Conservation (phyloP, 495 filamentous ascomycete genomes). For the Tuber calosporum region DNA sequence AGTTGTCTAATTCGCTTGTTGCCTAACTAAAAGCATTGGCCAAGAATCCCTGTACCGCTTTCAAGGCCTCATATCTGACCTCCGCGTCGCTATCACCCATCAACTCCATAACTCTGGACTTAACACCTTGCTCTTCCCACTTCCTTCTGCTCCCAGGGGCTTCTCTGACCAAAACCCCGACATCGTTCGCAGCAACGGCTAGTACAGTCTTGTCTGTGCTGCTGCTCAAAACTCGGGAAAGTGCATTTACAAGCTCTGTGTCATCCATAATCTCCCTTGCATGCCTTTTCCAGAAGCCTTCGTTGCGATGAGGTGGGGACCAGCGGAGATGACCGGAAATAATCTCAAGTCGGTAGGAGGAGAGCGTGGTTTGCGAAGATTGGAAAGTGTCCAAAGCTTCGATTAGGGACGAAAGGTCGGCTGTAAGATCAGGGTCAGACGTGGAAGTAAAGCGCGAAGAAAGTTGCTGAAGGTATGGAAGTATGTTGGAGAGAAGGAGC, state of each 20-base stretch:
- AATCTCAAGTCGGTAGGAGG: constrained; percentile 87
- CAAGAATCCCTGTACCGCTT: constrained; percentile 55
- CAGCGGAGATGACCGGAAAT: constrained; percentile 84
- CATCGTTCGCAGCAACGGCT: constrained; percentile 91
- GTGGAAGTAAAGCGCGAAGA: constrained; percentile 67
- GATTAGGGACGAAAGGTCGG: constrained; percentile 68
- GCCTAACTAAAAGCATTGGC: constrained; percentile 38
- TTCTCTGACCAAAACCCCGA: constrained; percentile 81
- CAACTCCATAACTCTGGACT: constrained; percentile 86
- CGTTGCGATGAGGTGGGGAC: constrained; percentile 88
- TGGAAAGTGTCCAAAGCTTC: constrained; percentile 87
- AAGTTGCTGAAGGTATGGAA: constrained; percentile 71
- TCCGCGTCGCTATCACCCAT: constrained; percentile 87
- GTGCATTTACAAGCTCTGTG: constrained; percentile 77
- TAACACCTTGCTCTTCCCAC: constrained; percentile 84
- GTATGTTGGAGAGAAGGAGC: constrained; percentile 54
- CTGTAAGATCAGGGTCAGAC: constrained; percentile 72
- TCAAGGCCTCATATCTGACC: constrained; percentile 90
- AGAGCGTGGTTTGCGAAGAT: constrained; percentile 92
- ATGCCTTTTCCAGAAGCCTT: constrained; percentile 89
- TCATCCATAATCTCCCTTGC: constrained; percentile 85
- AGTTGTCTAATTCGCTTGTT: background rate
- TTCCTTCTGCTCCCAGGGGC: constrained; percentile 74
- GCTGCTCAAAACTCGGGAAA: constrained; percentile 54
- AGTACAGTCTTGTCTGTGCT: constrained; percentile 80